These are phyloP conservation scores for Mycena polygramma DNA, from an alignment of 768 basidiomycete genomes.

Conservation along the genomic window DNA sequence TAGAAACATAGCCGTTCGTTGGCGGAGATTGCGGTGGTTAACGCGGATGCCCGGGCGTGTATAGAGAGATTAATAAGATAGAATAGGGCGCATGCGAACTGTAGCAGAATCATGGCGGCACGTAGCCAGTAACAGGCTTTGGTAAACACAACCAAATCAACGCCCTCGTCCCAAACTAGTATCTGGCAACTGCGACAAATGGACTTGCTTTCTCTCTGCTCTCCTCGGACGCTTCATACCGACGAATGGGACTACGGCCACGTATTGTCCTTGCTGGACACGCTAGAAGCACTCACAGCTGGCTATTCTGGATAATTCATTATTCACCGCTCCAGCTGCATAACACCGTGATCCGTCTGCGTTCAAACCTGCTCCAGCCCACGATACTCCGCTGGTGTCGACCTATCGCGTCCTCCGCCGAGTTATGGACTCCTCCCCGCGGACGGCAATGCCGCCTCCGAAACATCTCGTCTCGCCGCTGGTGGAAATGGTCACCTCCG, in stretches of 20 bases:
- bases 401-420: neutral
- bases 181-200: neutral
- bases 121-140: neutral
- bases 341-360: slow-evolving; percentile 19
- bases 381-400: neutral
- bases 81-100: slow-evolving; percentile 48
- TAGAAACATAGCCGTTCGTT: slow-evolving; percentile 94
- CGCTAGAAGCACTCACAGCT: neutral
- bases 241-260: neutral
- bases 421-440: neutral
- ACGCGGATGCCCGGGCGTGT: slow-evolving; percentile 66
- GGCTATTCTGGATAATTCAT: neutral
- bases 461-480: neutral
- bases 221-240: neutral
- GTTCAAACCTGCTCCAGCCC: slow-evolving; percentile 19
- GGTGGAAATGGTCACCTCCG: too few species aligned
- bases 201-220: neutral
- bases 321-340: neutral
- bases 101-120: slow-evolving; percentile 45
- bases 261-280: neutral
- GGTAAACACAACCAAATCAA: slow-evolving; percentile 5
- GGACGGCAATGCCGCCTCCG: neutral
- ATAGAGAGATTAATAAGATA: slow-evolving; percentile 53
- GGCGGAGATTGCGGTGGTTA: slow-evolving; percentile 83
- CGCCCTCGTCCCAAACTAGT: slow-evolving; percentile 22